Conservation (phyloP, 2,329 filamentous ascomycete species). For the Dactylellina leptospora region DNA sequence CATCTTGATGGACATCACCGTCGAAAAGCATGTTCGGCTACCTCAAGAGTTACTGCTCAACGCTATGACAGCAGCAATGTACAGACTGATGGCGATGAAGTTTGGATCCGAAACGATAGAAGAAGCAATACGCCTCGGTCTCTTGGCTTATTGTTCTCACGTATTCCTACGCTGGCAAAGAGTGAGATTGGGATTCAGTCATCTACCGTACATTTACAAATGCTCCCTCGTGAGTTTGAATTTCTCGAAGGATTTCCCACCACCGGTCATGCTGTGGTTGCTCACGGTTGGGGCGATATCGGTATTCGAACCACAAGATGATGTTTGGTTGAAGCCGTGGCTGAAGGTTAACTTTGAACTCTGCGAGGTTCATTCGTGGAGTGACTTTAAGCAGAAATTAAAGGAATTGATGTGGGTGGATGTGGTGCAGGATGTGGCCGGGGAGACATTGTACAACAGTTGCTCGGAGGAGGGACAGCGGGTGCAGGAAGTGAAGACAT, state of each 20-base stretch:
- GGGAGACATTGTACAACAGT: slow-evolving; percentile 56
- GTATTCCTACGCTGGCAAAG: slow-evolving; percentile 60
- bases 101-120: slow-evolving; percentile 57
- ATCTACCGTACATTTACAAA: slow-evolving; percentile 54
- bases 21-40: slow-evolving; percentile 54
- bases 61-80: slow-evolving; percentile 61
- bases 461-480: slow-evolving; percentile 2
- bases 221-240: slow-evolving; percentile 42
- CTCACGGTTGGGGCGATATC: slow-evolving; percentile 57
- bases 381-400: slow-evolving; percentile 55
- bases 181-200: slow-evolving; percentile 39
- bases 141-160: slow-evolving; percentile 60
- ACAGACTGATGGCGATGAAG: slow-evolving; percentile 60
- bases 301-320: slow-evolving; percentile 53
- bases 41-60: slow-evolving; percentile 55
- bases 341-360: slow-evolving; percentile 53
- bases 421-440: slow-evolving; percentile 58
- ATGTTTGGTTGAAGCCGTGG: slow-evolving; percentile 56
- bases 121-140: slow-evolving; percentile 61
- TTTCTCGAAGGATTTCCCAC: slow-evolving; percentile 29
- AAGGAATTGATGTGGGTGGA: slow-evolving; percentile 59
- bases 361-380: slow-evolving; percentile 54
- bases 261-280: slow-evolving; percentile 57
- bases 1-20: slow-evolving; percentile 57
- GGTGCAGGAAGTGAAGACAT: too few species aligned